Conservation (phyloP, 2,329 filamentous ascomycete species). For the Ilyonectria sp. region DNA sequence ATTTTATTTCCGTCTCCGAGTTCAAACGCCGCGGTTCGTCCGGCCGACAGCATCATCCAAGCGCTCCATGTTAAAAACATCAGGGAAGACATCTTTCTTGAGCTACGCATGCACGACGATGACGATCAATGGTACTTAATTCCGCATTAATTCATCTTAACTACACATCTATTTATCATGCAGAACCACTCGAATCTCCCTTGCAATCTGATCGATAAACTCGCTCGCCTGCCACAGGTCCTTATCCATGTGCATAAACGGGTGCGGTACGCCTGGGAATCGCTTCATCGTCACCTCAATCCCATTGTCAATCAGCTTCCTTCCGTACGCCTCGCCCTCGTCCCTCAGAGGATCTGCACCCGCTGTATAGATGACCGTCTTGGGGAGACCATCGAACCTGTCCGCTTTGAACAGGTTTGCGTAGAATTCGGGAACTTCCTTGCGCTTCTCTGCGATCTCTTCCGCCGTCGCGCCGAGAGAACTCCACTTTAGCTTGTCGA, state of each 20-base stretch:
- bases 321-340: constrained; percentile 64
- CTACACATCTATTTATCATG: background rate
- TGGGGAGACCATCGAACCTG: constrained; percentile 51
- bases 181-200: constrained; percentile 50
- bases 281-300: constrained; percentile 62
- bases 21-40: too few species aligned
- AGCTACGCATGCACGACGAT: too few species aligned
- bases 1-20: too few species aligned
- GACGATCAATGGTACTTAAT: too few species aligned
- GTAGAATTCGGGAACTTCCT: constrained; percentile 40
- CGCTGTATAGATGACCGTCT: constrained; percentile 60
- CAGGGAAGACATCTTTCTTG: too few species aligned
- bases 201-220: constrained; percentile 53
- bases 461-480: constrained; percentile 34
- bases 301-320: constrained; percentile 59
- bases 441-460: constrained; percentile 8
- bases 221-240: constrained; percentile 54
- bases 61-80: too few species aligned
- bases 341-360: constrained; percentile 63
- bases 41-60: too few species aligned
- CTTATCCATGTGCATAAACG: constrained; percentile 65
- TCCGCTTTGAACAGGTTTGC: constrained; percentile 55
- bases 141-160: too few species aligned
- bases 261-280: constrained; percentile 64
- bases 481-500: constrained; percentile 54